Percentiles rank a stretch among this genome's conserved stretches.
Conservation (phyloP, 306 rosid species). For the Vicia sativa region DNA sequence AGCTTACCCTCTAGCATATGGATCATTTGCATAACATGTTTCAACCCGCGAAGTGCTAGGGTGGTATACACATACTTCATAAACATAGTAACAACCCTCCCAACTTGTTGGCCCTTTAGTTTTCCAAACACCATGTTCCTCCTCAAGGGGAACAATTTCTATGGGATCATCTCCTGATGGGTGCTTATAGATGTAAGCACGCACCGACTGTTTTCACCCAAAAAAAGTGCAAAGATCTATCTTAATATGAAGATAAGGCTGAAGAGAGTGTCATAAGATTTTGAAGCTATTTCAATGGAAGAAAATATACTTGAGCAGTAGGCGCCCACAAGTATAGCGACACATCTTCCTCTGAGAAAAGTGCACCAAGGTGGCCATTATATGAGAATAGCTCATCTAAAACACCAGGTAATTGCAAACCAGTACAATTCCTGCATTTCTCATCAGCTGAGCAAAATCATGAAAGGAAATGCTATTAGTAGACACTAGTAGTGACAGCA, state of each 20-base stretch:
- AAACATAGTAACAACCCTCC: slow-evolving; percentile 88
- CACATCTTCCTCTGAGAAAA: slow-evolving; percentile 64
- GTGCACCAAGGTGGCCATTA: slow-evolving; percentile 83
- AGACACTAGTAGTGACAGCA: background rate
- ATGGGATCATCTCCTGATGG: slow-evolving; percentile 65
- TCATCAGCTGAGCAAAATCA: slow-evolving; percentile 62
- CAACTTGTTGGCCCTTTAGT: slow-evolving; percentile 76
- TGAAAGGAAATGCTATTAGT: slow-evolving; percentile 33
- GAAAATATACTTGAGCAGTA: slow-evolving; percentile 75
- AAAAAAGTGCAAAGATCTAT: slow-evolving; percentile 4
- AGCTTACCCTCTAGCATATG: slow-evolving; percentile 94
- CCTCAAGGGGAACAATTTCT: slow-evolving; percentile 77
- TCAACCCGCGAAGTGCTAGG: slow-evolving; percentile 75
- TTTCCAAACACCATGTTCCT: slow-evolving; percentile 82
- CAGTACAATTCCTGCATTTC: slow-evolving; percentile 70
- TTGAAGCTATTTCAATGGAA: slow-evolving; percentile 10
- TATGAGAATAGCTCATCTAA: slow-evolving; percentile 87
- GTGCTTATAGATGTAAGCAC: slow-evolving; percentile 60
- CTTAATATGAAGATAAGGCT: slow-evolving; percentile 16
- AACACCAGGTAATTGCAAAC: slow-evolving; percentile 91
- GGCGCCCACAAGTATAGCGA: slow-evolving; percentile 95
- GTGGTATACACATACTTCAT: slow-evolving; percentile 86
- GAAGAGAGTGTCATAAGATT: slow-evolving; percentile 1
- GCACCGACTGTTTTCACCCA: slow-evolving; percentile 58
- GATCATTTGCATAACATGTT: slow-evolving; percentile 85